These are phyloP conservation scores for Hyphopichia homilentoma DNA, from an alignment of 805 yeast genomes.

Conservation along the genomic window DNA sequence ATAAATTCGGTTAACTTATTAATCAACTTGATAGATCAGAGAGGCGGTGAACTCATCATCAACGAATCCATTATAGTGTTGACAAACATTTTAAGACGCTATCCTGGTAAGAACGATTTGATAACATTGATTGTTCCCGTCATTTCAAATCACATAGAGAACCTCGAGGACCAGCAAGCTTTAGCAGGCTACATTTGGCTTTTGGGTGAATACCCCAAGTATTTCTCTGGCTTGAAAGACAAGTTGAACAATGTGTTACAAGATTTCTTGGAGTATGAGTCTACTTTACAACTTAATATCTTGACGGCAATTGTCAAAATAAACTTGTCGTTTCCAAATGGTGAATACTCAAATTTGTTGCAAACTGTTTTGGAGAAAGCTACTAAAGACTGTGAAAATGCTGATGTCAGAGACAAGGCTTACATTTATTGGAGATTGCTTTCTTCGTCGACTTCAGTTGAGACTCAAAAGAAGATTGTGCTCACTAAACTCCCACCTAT, in stretches of 20 bases:
- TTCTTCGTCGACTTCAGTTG: conserved; percentile 40
- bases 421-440: conserved; percentile 76
- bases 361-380: conserved; percentile 61
- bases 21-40: conserved; percentile 56
- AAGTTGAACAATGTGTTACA: conserved; percentile 46
- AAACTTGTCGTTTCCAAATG: conserved; percentile 18
- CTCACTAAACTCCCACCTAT: conserved; percentile 66
- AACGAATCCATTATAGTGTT: conserved; percentile 61
- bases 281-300: conserved; percentile 56
- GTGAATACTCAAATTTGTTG: conserved; percentile 37
- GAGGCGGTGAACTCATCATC: conserved; percentile 57
- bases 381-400: conserved; percentile 62
- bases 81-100: conserved; percentile 64
- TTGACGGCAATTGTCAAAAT: conserved; percentile 63
- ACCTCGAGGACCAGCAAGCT: conserved; percentile 47
- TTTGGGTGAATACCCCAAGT: conserved; percentile 64
- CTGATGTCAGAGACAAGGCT: conserved; percentile 79
- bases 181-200: conserved; percentile 64
- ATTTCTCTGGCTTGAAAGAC: conserved; percentile 50
- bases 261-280: conserved; percentile 55
- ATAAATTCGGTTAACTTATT: conserved; percentile 59
- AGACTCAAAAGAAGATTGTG: conserved; percentile 50
- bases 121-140: conserved; percentile 54
- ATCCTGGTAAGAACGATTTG: conserved; percentile 49
- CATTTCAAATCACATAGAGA: conserved; percentile 45